A percentile compares a stretch with the other conserved stretches of the same genome.
phyloP scores from a whole-genome alignment of 495 filamentous ascomycete species.

The Physcia stellaris region DNA sequence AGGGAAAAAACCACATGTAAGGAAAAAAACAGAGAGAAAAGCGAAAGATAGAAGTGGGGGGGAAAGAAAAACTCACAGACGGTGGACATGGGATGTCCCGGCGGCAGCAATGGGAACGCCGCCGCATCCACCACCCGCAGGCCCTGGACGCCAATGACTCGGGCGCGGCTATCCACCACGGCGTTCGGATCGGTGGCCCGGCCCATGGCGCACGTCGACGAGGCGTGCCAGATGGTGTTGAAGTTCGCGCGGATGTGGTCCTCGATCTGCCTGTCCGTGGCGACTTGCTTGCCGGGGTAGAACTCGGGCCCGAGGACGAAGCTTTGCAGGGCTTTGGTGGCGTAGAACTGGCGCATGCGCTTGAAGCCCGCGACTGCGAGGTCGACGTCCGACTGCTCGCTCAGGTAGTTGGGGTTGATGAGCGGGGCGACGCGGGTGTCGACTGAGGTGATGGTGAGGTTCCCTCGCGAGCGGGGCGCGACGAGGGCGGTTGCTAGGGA shows the following conservation, averaged over 20 bases:
- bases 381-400: conserved; percentile 3
- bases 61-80: conserved; percentile 24
- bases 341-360: conserved; percentile 27
- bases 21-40: not conserved
- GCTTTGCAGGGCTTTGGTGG: conserved; percentile 24
- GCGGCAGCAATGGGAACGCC: conserved; percentile 41
- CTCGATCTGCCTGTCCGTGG: conserved; percentile 39
- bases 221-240: conserved; percentile 37
- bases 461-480: conserved; percentile 40
- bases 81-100: conserved; percentile 40
- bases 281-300: conserved; percentile 30
- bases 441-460: conserved; percentile 33
- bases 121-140: conserved; percentile 50
- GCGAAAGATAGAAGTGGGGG: not conserved
- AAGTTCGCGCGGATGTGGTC: conserved; percentile 26
- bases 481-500: conserved; percentile 27
- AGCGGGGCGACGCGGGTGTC: conserved; percentile 31
- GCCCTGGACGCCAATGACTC: conserved; percentile 36
- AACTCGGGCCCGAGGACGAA: conserved; percentile 32
- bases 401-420: conserved; percentile 43
- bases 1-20: too few relatives aligned
- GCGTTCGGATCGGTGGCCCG: conserved; percentile 31
- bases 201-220: conserved; percentile 41
- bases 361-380: conserved; percentile 1
- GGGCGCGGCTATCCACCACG: conserved; percentile 39